phyloP scores from a whole-genome alignment of 768 basidiomycete genomes.

The Lactarius hatsudake region DNA sequence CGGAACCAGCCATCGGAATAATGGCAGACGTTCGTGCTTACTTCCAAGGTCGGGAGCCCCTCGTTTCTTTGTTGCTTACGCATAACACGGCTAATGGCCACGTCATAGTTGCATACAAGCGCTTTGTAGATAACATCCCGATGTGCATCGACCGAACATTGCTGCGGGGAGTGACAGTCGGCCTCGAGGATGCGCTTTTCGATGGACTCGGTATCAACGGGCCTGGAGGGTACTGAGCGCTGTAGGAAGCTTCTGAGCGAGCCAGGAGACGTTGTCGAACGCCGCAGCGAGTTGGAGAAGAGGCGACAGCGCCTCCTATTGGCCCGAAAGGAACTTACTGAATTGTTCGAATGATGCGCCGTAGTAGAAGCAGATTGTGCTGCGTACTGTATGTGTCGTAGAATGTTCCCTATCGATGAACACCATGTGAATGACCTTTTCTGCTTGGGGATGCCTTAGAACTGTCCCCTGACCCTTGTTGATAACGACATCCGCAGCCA shows the following conservation, averaged over 20 bases:
- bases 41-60: slow-evolving; percentile 57
- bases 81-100: not conserved
- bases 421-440: not conserved
- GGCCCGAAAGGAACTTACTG: slow-evolving; percentile 42
- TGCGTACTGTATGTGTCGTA: not conserved
- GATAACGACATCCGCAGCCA: slow-evolving; percentile 8
- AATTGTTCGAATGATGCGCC: slow-evolving; percentile 16
- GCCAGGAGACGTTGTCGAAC: slow-evolving; percentile 39
- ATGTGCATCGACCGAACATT: slow-evolving; percentile 54
- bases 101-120: slow-evolving; percentile 51
- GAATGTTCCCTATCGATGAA: not conserved
- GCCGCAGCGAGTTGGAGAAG: slow-evolving; percentile 46
- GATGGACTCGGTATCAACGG: slow-evolving; percentile 49
- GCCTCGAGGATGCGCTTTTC: slow-evolving; percentile 44
- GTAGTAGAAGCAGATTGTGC: not conserved
- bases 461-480: not conserved
- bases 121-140: slow-evolving; percentile 56
- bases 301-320: slow-evolving; percentile 46
- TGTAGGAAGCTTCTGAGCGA: slow-evolving; percentile 53
- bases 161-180: slow-evolving; percentile 44
- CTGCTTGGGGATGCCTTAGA: not conserved
- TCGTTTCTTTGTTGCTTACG: not conserved
- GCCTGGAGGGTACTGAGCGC: slow-evolving; percentile 40
- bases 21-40: slow-evolving; percentile 74
- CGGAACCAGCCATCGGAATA: slow-evolving; percentile 54